phyloP scores from a whole-genome alignment of 495 filamentous ascomycete genomes.

The Aspergillus panamensis region DNA sequence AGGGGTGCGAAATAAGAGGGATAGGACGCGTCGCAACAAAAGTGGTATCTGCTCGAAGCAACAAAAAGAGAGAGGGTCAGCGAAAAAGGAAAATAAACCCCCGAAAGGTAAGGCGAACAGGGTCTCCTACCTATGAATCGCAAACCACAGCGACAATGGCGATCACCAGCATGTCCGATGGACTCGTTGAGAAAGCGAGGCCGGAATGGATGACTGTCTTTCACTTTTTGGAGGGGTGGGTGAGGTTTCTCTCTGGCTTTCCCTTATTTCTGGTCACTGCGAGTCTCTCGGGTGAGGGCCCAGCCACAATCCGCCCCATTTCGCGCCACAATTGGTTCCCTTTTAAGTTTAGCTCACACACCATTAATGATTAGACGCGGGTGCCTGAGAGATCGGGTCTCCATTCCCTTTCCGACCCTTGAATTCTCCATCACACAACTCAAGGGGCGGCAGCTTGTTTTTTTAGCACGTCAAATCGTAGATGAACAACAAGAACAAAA shows the following conservation, averaged over 20 bases:
- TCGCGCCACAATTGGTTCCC: constrained; percentile 14
- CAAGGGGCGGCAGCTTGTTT: too few species aligned
- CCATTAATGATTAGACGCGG: neutral
- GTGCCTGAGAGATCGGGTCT: constrained; percentile 14
- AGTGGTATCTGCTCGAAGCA: neutral
- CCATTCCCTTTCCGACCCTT: neutral
- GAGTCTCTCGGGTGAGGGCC: constrained; percentile 5
- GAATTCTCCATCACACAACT: neutral
- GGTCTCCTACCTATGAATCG: constrained; percentile 1
- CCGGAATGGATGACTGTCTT: neutral
- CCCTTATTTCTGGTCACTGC: neutral
- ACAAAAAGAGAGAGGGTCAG: neutral
- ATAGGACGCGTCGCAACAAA: constrained; percentile 14
- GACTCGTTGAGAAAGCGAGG: neutral
- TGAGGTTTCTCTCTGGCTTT: constrained; percentile 1
- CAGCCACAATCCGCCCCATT: constrained; percentile 13
- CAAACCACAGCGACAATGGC: constrained; percentile 1
- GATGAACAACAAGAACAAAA: neutral
- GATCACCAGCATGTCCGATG: constrained; percentile 5
- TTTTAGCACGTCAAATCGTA: neutral
- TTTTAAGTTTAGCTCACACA: constrained; percentile 9
- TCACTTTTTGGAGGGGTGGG: too few species aligned
- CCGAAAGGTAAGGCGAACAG: neutral
- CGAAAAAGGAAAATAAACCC: neutral
- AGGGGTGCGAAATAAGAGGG: neutral